Evolutionary conservation across 306 rosid species (phyloP).

Genomic region (Castanea crenata): DNA sequence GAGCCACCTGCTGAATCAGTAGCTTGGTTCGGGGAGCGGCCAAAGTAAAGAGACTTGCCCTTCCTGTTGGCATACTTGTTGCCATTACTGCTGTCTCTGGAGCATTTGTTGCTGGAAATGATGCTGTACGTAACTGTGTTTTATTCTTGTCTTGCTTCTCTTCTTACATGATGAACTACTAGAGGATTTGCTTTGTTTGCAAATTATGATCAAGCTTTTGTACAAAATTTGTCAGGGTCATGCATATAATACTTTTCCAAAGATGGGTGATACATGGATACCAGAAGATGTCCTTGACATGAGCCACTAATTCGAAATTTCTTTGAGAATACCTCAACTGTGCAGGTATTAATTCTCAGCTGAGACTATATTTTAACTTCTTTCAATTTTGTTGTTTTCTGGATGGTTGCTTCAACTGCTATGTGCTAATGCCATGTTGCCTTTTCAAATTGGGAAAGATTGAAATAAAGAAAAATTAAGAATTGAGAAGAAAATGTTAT

Average conservation of each 20-base stretch:
- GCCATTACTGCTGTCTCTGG: constrained; percentile 88
- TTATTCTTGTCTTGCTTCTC: constrained; percentile 7
- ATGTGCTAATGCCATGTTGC: not conserved
- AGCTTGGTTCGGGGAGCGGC: constrained; percentile 81
- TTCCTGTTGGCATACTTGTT: constrained; percentile 75
- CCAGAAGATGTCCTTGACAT: constrained; percentile 66
- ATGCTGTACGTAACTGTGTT: constrained; percentile 58
- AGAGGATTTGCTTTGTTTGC: constrained; percentile 1
- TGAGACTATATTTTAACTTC: not conserved
- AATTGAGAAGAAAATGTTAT: not conserved
- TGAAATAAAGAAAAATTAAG: constrained; percentile 1
- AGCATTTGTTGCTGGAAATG: constrained; percentile 95
- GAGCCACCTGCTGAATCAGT: constrained; percentile 86
- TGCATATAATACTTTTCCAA: constrained; percentile 85
- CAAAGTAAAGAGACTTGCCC: constrained; percentile 71
- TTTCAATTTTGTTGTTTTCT: not conserved
- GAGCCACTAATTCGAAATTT: constrained; percentile 83
- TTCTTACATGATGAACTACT: constrained; percentile 10
- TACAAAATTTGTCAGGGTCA: constrained; percentile 56
- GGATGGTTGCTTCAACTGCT: not conserved
- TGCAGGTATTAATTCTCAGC: constrained; percentile 50
- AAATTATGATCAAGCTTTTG: constrained; percentile 16
- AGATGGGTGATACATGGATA: constrained; percentile 86
- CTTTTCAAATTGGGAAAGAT: constrained; percentile 2
- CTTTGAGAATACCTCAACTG: constrained; percentile 83